Conservation (phyloP, 2,329 filamentous ascomycete species). For the Aureobasidium uvarum region DNA sequence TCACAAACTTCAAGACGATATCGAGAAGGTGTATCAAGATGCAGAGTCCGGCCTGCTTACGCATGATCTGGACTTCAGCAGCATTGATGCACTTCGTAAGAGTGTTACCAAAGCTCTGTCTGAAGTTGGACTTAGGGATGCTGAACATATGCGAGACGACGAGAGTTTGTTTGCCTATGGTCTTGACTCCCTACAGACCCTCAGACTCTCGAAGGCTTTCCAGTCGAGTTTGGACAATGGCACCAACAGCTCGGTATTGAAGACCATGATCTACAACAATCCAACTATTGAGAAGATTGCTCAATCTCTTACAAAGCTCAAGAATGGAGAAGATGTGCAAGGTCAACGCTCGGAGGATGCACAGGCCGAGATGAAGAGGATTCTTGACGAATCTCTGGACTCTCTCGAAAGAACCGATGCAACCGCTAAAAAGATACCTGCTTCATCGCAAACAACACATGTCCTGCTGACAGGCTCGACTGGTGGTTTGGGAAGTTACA, state of each 20-base stretch:
- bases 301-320: neutral
- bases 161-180: neutral
- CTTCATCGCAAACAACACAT: neutral
- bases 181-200: neutral
- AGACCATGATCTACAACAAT: neutral
- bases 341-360: neutral
- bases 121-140: neutral
- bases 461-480: neutral
- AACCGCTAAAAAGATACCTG: neutral
- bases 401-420: neutral
- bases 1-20: neutral
- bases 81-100: neutral
- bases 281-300: neutral
- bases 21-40: neutral
- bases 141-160: neutral
- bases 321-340: neutral
- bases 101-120: neutral
- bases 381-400: neutral
- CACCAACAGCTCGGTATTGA: neutral
- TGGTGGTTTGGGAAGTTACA: neutral
- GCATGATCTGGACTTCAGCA: neutral
- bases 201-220: neutral
- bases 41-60: neutral
- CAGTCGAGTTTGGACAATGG: neutral
- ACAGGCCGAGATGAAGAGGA: neutral